Evolutionary conservation across 352 stramenopile species (phyloP), one percentile per base, ranked within the genome.

Genomic region (Phytophthora kernoviae): DNA sequence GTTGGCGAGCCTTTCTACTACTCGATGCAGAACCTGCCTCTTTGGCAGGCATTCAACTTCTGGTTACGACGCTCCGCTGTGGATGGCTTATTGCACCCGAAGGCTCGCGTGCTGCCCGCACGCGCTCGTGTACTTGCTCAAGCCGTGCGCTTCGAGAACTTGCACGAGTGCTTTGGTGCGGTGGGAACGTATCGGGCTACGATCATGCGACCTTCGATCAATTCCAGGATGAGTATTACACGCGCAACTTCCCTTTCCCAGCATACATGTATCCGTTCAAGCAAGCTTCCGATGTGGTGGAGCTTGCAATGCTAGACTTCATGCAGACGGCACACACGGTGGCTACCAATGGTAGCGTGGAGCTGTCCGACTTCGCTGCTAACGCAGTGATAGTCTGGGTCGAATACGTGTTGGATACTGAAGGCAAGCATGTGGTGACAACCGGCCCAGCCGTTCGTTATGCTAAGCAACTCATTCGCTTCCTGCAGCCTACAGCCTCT

Each of bases 11-110:
- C 81, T 1, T 94, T 94, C 52, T 94, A 91, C 77, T 94, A 94
- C 62, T 81, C 82, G 45, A 94, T 94, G 84, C 84, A 94, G 68
- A 94, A 92, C 55, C 66, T 94, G 9, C 80, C 82, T 27, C 65
- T 92, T 0, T 94, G 84, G 84, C 79, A 91, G 43, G 80, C 82
- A 21, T 79, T 91, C 60, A 94, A 94, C 81, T 94, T 91, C 48
- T 94, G 84, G 84, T 63, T 91, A 11, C 80, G 82, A 9, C 78
- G 84, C 5, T 81, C 81, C 6, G 81, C 79, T 2, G 70, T 93
- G 11, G 53, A 73, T 15, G 36, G 44, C 4, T 51, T 87, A 8
- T 32, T 94, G 14, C 36, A 67, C 9, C 45, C 62, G 0, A 60
- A 80, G 14, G 80, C 79, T 6, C 47, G 72, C 5, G 63, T 91